Percentiles rank a stretch among this genome's conserved stretches.
Evolutionary conservation across 1,139 yeast genomes (phyloP).

Genomic region (Blastobotrys capitulatus): DNA sequence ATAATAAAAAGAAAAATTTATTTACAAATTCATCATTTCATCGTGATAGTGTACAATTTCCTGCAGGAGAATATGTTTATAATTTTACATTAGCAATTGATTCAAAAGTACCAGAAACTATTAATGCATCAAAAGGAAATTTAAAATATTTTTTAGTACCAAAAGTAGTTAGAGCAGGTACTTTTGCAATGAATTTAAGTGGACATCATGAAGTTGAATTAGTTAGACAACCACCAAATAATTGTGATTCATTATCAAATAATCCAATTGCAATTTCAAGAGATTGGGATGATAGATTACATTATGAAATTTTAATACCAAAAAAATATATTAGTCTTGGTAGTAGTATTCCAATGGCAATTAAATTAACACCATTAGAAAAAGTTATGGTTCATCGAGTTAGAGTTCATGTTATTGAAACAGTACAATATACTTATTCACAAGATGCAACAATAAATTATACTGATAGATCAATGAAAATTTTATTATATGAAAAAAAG

Average conservation of each 20-base stretch:
- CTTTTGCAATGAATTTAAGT: conserved; percentile 30
- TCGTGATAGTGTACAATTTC: conserved; percentile 34
- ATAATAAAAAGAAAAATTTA: conserved; percentile 3
- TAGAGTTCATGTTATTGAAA: conserved; percentile 65
- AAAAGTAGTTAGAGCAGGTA: conserved; percentile 31
- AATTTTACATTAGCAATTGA: conserved; percentile 68
- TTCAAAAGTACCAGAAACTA: conserved; percentile 65
- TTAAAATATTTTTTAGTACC: conserved; percentile 30
- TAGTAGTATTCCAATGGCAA: conserved; percentile 51
- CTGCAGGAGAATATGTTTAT: conserved; percentile 78
- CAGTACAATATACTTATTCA: conserved; percentile 54
- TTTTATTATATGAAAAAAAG: conserved; percentile 28
- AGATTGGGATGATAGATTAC: conserved; percentile 74
- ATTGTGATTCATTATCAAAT: conserved; percentile 61
- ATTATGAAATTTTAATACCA: conserved; percentile 74
- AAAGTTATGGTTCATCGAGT: conserved; percentile 65
- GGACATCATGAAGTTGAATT: conserved; percentile 36
- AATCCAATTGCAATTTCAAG: conserved; percentile 80
- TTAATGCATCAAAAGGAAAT: conserved; percentile 45
- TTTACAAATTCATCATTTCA: conserved; percentile 13
- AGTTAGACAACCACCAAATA: conserved; percentile 77
- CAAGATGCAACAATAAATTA: conserved; percentile 26
- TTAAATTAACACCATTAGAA: conserved; percentile 68
- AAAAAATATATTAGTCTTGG: conserved; percentile 70
- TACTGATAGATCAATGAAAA: conserved; percentile 27